Evolutionary conservation across 2,329 filamentous ascomycete genomes (phyloP), one percentile per base, ranked within the genome.

Genomic region (Biscogniauxia marginata): DNA sequence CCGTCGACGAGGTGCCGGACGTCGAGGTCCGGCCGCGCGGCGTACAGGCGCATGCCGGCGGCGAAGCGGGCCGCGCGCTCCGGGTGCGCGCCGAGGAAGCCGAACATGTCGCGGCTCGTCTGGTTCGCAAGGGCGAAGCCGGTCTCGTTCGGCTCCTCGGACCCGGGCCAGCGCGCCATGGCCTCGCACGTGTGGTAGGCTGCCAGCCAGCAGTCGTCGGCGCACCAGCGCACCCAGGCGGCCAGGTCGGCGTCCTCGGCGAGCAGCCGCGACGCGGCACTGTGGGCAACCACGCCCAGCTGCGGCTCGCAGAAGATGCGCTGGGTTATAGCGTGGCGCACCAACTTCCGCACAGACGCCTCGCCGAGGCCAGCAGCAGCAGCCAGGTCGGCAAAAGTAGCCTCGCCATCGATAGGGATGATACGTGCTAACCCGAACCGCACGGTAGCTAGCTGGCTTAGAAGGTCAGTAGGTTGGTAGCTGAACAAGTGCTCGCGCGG

Each of bases 71-170:
- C 74, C 1, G 79, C 77, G 11, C 77, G 73, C 7, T 61, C 55
- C 1, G 77, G 75, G 39, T 78, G 71, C 60, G 78, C 79, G 46
- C 75, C 76, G 49, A 83, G 75, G 1, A 78, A 81, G 19, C 70
- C 76, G 62, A 81, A 84, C 77, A 83, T 81, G 45, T 77, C 74
- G 59, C 82, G 79, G 57, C 76, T 69, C 0, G 80, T 83, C 56
- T 74, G 67, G 56, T 79, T 79, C 18, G 79, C 76, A 53, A 77
- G 71, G 60, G 77, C 76, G 68, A 82, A 84, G 6, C 80, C 80
- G 2, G 79, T 73, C 30, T 74, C 75, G 1, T 73, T 79, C 3
- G 78, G 71, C 24, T 77, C 77, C 4, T 74, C 77, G 13, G 78
- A 79, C 34, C 76, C 74, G 6, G 81, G 56, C 24, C 19, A 55